A percentile compares a stretch with the other conserved stretches of the same genome.
phyloP scores from a whole-genome alignment of 2,329 filamentous ascomycete species.

The Cladosporium sp. region DNA sequence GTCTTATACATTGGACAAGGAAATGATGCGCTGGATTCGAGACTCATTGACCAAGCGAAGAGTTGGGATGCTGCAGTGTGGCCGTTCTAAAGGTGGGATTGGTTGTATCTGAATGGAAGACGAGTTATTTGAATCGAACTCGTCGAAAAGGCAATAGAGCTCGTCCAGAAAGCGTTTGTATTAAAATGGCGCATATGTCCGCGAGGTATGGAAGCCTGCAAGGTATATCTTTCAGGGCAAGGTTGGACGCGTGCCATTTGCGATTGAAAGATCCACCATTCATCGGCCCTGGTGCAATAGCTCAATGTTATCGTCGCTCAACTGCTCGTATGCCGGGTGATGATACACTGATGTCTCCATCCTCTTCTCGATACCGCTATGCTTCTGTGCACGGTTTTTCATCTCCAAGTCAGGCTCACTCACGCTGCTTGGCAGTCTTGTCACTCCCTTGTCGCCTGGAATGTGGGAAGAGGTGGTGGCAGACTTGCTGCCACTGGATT shows the following conservation, averaged over 20 bases:
- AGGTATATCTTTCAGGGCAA: no score
- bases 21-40: neutral
- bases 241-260: no score
- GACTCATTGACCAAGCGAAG: neutral
- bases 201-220: no score
- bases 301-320: conserved; percentile 2
- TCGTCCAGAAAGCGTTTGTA: no score
- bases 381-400: neutral
- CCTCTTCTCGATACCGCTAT: neutral
- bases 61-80: neutral
- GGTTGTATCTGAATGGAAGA: no score
- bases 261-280: no score
- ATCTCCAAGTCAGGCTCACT: conserved; percentile 1
- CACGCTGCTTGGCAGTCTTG: conserved; percentile 1
- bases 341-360: neutral
- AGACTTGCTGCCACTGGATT: neutral
- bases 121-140: no score
- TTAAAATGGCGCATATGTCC: no score
- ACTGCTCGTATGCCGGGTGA: neutral
- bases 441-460: neutral
- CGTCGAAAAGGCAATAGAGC: no score
- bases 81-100: no score
- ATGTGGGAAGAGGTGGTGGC: neutral
- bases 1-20: neutral
- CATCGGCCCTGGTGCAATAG: neutral